These are phyloP conservation scores for Mayamaea pseudoterrestris DNA, from an alignment of 108 stramenopile genomes.

Conservation along the genomic window DNA sequence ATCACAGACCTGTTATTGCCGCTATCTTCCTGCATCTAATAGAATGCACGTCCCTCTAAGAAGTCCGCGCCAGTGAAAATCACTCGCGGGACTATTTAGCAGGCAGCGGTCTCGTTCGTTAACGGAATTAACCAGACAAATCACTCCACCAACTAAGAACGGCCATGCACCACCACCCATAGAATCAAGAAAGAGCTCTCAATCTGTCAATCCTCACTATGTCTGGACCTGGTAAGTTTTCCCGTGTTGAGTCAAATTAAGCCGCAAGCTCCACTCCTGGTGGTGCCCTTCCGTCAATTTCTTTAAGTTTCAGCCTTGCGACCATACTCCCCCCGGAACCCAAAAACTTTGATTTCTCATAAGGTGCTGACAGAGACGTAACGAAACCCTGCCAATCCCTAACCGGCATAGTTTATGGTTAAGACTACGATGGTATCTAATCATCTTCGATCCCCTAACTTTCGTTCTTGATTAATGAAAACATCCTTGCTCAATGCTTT, in stretches of 20 bases:
- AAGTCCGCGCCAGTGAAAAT: constrained; percentile 70
- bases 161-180: constrained; percentile 73
- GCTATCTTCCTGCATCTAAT: constrained; percentile 89
- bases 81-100: constrained; percentile 74
- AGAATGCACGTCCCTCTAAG: constrained; percentile 94
- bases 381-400: constrained; percentile 81
- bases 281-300: constrained; percentile 57
- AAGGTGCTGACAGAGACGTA: constrained; percentile 87
- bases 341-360: constrained; percentile 95
- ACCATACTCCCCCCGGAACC: constrained; percentile 56
- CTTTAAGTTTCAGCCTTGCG: constrained; percentile 48
- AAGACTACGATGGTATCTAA: constrained; percentile 99
- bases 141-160: constrained; percentile 86
- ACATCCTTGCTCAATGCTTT: constrained; percentile 99
- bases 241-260: constrained; percentile 82
- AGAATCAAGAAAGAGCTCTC: constrained; percentile 82
- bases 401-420: constrained; percentile 99
- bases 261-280: constrained; percentile 68
- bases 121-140: constrained; percentile 99
- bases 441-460: constrained; percentile 99
- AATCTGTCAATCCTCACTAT: constrained; percentile 82
- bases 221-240: constrained; percentile 73
- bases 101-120: constrained; percentile 99
- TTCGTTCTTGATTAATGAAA: constrained; percentile 99
- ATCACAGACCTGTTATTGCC: constrained; percentile 99